Evolutionary conservation across 1,139 yeast species (phyloP).

Genomic region (Sugiyamaella neomexicana): DNA sequence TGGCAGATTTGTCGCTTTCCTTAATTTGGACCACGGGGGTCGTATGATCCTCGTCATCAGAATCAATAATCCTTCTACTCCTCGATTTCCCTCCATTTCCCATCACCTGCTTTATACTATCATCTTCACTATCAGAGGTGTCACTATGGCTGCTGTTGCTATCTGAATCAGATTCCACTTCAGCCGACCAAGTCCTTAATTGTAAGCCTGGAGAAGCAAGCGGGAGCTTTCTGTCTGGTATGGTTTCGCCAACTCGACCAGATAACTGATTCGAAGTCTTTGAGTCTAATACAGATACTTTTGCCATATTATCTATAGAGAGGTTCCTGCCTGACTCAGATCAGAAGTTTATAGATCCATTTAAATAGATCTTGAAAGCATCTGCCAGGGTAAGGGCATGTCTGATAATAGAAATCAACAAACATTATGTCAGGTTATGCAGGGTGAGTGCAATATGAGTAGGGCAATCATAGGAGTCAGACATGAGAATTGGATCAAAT

Average conservation of each 20-base stretch:
- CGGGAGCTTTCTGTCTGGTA: not conserved
- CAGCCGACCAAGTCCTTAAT: not conserved
- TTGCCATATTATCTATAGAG: not conserved
- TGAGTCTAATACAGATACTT: not conserved
- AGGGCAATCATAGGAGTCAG: too few species aligned
- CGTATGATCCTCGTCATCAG: slow-evolving; percentile 4
- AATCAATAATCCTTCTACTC: not conserved
- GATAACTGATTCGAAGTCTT: not conserved
- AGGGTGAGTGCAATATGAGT: slow-evolving; percentile 3
- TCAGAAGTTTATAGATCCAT: not conserved
- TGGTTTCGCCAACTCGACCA: not conserved
- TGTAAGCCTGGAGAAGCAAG: not conserved
- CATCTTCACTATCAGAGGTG: slow-evolving; percentile 2
- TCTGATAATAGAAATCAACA: slow-evolving; percentile 1
- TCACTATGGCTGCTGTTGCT: not conserved
- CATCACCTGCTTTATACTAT: slow-evolving; percentile 7
- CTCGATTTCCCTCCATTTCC: not conserved
- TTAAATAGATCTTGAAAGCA: not conserved
- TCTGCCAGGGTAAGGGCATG: not conserved
- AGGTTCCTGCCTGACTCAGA: not conserved
- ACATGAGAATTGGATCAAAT: not conserved
- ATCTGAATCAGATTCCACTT: not conserved
- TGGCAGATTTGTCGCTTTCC: not conserved
- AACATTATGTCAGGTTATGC: not conserved
- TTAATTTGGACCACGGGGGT: not conserved